These are phyloP conservation scores for Anisodus tanguticus DNA, from an alignment of 257 asterid species.

Conservation along the genomic window DNA sequence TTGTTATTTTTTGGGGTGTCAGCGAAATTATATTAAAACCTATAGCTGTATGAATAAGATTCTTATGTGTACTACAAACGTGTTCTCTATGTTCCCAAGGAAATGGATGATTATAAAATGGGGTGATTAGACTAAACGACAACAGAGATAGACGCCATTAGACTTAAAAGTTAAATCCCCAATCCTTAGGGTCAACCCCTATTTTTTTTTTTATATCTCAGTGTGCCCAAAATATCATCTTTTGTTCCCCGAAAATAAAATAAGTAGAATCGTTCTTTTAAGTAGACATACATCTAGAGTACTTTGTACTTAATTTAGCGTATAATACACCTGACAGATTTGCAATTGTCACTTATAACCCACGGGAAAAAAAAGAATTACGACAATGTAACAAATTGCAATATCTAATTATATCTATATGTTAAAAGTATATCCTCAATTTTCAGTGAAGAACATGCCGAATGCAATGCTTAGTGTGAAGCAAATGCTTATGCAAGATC, in stretches of 20 bases:
- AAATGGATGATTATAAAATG: neutral
- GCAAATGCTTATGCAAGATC: too few relatives aligned
- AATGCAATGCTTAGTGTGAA: too few relatives aligned
- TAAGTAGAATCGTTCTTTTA: too few relatives aligned
- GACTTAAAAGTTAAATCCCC: neutral
- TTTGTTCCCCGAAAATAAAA: too few relatives aligned
- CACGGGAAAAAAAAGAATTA: neutral
- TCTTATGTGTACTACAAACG: constrained; percentile 10
- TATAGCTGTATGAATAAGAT: constrained; percentile 5
- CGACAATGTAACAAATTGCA: neutral
- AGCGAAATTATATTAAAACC: constrained; percentile 1
- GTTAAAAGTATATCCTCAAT: too few relatives aligned
- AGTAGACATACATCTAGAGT: neutral
- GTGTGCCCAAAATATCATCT: too few relatives aligned
- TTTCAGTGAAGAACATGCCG: too few relatives aligned
- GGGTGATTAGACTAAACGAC: constrained; percentile 12
- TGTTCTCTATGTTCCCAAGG: constrained; percentile 22
- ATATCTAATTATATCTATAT: too few relatives aligned
- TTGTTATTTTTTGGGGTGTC: neutral
- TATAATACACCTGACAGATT: neutral
- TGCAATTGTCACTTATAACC: neutral
- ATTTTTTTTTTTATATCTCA: too few relatives aligned
- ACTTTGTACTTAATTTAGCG: neutral
- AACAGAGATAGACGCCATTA: constrained; percentile 7
- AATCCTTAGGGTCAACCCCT: neutral